Base-by-base conservation (phyloP, 1,284 basidiomycete species). In the Boletus austroedulis region DNA sequence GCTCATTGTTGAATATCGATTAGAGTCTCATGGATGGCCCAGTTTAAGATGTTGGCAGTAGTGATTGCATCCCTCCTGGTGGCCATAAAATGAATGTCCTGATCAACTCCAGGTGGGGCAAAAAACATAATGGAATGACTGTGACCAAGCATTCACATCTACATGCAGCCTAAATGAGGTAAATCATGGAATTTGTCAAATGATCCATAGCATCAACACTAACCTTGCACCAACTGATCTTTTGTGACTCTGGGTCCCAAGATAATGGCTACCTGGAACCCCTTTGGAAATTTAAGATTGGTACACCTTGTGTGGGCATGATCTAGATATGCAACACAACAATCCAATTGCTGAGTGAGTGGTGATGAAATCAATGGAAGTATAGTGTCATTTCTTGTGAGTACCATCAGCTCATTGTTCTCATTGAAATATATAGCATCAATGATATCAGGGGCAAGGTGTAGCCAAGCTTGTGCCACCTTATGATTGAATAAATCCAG, bases 11-110 rank as follows among this genome's bases (percentile, higher is more conserved):
- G 36, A 19, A 50, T 50, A 14, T 50, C 36, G 8, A 9, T 21
- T 19, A 8, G n/a, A 21, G 38, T 40, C 38, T 40, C 38, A 10
- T 10, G 38, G 17, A 81, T 78, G 4, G 73, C 63, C 80, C 80
- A 81, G 11, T 66, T 61, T 4, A 81, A 51, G 38, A 80, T 65
- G 50, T 82, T 75, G 3, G 57, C 26, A 9, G 66, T 64, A n/a
- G 63, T 47, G 26, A 77, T 53, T n/a, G 7, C 6, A 26, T 34
- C 23, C 17, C n/a, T 17, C 38, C n/a, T 40, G 38, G 19, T 19
- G 38, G 38, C n/a, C 9, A n/a, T n/a, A 17, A 21, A 19, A 21
- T 19, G 38, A n/a, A 40, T 40, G n/a, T 21, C n/a, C n/a, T 10
- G n/a, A 21, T 40, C 38, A 8, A 40, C 38, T n/a, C 15, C 38